Base-by-base conservation (phyloP, 1,139 yeast genomes). In the Lodderomyces margitis region DNA sequence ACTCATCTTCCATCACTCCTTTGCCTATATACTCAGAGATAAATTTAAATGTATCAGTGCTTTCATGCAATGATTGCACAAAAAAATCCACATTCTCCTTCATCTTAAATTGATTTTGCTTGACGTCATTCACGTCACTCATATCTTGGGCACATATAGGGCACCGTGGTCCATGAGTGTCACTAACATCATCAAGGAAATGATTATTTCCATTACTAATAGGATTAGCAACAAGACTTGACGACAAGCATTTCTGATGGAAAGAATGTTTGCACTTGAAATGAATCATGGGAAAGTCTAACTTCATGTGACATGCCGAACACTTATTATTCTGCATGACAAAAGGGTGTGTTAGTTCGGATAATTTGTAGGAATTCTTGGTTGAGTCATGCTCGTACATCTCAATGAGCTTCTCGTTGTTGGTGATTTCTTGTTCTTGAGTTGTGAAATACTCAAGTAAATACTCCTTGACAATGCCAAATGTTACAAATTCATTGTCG, bases 191-290 rank as follows among this genome's bases (percentile, higher is more conserved):
- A 14, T 42, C 33, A 10, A 21, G 23, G 15, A 11, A 19, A 55
- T 17, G 25, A 3, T 11, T 4, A 7, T 17, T n/a, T 12, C 34
- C 39, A 30, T 37, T 30, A n/a, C 21, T 34, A 14, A 19, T 12
- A 11, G 28, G 21, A 6, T 21, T 30, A 42, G 61, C 55, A 42
- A 67, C 55, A 24, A 60, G 51, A 45, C 59, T 62, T 37, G 81
- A 82, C 39, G 74, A 72, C 17, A 92, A 62, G 55, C 98, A 94
- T 40, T 87, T 70, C 51, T 85, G 88, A 58, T 92, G 98, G 56
- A 80, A 89, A 3, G 95, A 81, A 55, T 92, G 98, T 41, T 77
- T 77, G 64, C 98, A 92, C 47, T 82, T 80, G 67, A 91, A 94
- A 55, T 87, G 95, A 1, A 87, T 77, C 7, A 84, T 76, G 0